These are phyloP conservation scores for Fusarium tupiense DNA, from an alignment of 2,329 filamentous ascomycete genomes.

Conservation along the genomic window DNA sequence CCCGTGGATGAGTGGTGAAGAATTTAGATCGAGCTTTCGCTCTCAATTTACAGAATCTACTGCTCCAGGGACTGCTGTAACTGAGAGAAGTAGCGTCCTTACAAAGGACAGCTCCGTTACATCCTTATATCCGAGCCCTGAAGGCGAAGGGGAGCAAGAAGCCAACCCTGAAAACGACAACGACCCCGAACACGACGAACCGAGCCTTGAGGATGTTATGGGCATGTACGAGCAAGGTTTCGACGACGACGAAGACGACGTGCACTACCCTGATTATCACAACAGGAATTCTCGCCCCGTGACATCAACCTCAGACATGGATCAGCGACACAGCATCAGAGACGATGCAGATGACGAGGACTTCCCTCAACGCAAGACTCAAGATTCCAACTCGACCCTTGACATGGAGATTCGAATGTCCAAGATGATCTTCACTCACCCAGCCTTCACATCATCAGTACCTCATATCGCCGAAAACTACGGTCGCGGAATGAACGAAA, in stretches of 20 bases:
- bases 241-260: conserved; percentile 55
- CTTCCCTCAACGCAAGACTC: conserved; percentile 25
- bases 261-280: conserved; percentile 42
- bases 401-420: conserved; percentile 53
- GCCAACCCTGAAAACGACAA: conserved; percentile 46
- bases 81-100: conserved; percentile 82
- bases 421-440: conserved; percentile 52
- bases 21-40: conserved; percentile 65
- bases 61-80: conserved; percentile 70
- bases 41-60: conserved; percentile 66
- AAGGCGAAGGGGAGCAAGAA: conserved; percentile 44
- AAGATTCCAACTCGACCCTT: conserved; percentile 43
- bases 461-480: conserved; percentile 50
- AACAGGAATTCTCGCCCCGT: conserved; percentile 41
- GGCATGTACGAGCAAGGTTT: conserved; percentile 75
- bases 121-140: conserved; percentile 58
- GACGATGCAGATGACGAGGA: conserved; percentile 32
- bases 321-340: conserved; percentile 14
- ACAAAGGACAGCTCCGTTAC: conserved; percentile 82
- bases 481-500: conserved; percentile 46
- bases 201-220: conserved; percentile 75
- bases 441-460: conserved; percentile 53
- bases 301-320: conserved; percentile 51
- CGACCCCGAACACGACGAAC: conserved; percentile 60
- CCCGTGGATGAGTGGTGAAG: conserved; percentile 62